A percentile compares a stretch with the other conserved stretches of the same genome.
phyloP scores from a whole-genome alignment of 164 flowering plant species.

The grape (Vitis vinifera) region DNA sequence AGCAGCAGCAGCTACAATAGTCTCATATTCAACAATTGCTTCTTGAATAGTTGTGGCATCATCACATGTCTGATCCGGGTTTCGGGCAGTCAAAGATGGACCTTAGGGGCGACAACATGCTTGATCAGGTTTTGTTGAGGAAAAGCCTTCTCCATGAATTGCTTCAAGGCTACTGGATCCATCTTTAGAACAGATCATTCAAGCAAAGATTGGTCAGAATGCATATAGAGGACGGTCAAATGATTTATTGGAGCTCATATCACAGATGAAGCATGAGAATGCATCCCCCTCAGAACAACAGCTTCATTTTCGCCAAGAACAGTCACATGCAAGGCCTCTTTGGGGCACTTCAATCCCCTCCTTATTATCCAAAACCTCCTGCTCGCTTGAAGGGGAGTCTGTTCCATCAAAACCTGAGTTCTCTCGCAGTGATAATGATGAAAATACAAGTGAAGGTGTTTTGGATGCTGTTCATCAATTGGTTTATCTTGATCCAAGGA shows the following conservation, averaged over 20 bases:
- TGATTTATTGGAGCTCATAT: constrained; percentile 4
- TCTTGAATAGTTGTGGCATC: constrained; percentile 5
- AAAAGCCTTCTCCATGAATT: constrained; percentile 1
- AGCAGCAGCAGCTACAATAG: constrained; percentile 2
- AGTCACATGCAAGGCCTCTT: not conserved
- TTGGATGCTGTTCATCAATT: constrained; percentile 3
- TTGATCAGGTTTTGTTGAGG: constrained; percentile 4
- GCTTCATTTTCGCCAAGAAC: constrained; percentile 7
- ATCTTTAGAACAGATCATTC: constrained; percentile 4
- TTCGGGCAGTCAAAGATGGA: not conserved
- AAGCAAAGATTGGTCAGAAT: constrained; percentile 1
- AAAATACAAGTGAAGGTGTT: constrained; percentile 4
- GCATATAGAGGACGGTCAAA: not conserved
- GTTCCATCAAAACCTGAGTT: constrained; percentile 10
- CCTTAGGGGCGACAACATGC: not conserved
- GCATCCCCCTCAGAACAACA: not conserved
- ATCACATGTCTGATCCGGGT: constrained; percentile 3
- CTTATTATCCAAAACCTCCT: too few species aligned
- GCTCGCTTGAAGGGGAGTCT: too few species aligned
- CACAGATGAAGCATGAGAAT: not conserved
- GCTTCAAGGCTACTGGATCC: constrained; percentile 7
- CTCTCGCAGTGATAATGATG: constrained; percentile 8
- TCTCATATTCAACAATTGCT: not conserved
- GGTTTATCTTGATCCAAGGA: not conserved
- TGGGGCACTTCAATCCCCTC: too few species aligned